A percentile compares a stretch with the other conserved stretches of the same genome.
Conservation (phyloP, 2,329 filamentous ascomycete species). For the Ophiobolus disseminans region DNA sequence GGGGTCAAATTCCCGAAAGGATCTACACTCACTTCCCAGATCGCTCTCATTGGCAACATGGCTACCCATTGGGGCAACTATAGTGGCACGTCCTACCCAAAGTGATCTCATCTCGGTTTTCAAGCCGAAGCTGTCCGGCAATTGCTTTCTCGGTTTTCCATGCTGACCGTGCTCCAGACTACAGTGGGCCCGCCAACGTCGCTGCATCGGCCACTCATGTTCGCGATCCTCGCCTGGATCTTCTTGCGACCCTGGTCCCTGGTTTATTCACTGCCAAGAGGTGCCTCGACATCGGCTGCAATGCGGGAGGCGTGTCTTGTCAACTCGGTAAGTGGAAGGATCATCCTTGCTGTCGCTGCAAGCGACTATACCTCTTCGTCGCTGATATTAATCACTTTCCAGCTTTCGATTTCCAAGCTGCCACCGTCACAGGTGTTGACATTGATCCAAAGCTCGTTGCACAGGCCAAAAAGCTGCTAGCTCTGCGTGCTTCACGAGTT, state of each 20-base stretch:
- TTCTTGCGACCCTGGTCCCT: constrained; percentile 42
- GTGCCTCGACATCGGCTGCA: constrained; percentile 51
- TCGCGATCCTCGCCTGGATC: constrained; percentile 45
- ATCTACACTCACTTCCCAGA: constrained; percentile 27
- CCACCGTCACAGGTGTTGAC: constrained; percentile 49
- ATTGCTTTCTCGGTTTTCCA: constrained; percentile 12
- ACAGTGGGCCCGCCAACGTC: constrained; percentile 46
- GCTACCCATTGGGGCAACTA: constrained; percentile 46
- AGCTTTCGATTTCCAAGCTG: constrained; percentile 49
- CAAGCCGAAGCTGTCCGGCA: constrained; percentile 25
- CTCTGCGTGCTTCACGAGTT: constrained; percentile 46
- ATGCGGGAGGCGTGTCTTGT: constrained; percentile 47
- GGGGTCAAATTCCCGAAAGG: constrained; percentile 22
- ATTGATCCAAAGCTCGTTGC: constrained; percentile 47
- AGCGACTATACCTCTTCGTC: constrained; percentile 38
- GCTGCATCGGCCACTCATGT: constrained; percentile 47
- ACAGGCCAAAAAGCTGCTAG: constrained; percentile 46
- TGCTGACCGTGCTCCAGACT: constrained; percentile 40
- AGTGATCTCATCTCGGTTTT: constrained; percentile 17
- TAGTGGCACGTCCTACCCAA: constrained; percentile 27
- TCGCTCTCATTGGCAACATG: constrained; percentile 26
- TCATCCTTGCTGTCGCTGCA: constrained; percentile 32
- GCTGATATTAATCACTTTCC: constrained; percentile 38
- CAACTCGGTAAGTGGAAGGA: constrained; percentile 47
- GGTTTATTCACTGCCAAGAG: constrained; percentile 44